Conservation (phyloP, 148 eudicot species). For the Silene latifolia region DNA sequence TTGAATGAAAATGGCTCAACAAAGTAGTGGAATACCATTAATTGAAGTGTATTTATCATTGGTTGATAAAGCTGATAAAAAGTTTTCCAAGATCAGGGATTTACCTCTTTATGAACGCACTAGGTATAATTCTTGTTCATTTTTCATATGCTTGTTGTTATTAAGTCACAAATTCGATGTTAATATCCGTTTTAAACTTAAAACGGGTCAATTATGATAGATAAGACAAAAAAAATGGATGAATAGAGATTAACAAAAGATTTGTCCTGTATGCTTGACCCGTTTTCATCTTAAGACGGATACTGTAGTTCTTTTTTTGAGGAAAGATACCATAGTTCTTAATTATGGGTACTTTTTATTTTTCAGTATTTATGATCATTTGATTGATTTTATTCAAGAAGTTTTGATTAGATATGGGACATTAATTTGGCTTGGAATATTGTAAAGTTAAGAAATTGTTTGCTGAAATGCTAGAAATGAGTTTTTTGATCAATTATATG, state of each 20-base stretch:
- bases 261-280: too few species aligned
- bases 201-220: too few species aligned
- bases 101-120: slow-evolving; percentile 74
- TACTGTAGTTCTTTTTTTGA: not conserved
- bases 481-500: not conserved
- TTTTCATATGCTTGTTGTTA: not conserved
- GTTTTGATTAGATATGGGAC: not conserved
- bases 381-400: not conserved
- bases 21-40: slow-evolving; percentile 48
- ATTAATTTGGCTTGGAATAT: too few species aligned
- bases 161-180: too few species aligned
- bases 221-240: too few species aligned
- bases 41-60: slow-evolving; percentile 72
- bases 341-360: not conserved
- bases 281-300: too few species aligned
- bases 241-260: too few species aligned
- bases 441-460: not conserved
- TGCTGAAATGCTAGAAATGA: not conserved
- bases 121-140: slow-evolving; percentile 34
- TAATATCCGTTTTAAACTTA: too few species aligned
- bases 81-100: slow-evolving; percentile 82
- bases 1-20: slow-evolving; percentile 36
- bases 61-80: slow-evolving; percentile 80
- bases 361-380: not conserved
- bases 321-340: not conserved